These are phyloP conservation scores for Fusarium secorum DNA, from an alignment of 2,329 filamentous ascomycete species.

Conservation along the genomic window DNA sequence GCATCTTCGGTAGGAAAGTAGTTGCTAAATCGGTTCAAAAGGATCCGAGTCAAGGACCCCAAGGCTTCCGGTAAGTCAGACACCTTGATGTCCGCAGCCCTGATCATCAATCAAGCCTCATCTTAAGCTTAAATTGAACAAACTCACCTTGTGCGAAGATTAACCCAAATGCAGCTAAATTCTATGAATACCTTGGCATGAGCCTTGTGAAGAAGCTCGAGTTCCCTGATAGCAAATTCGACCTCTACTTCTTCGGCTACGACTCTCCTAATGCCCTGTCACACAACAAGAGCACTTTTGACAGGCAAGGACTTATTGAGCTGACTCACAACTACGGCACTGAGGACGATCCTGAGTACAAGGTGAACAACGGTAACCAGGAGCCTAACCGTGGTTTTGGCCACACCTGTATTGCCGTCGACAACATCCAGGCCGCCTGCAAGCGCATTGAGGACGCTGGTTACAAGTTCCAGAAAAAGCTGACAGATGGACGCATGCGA, in stretches of 20 bases:
- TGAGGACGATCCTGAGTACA: slow-evolving; percentile 82
- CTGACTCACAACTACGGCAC: slow-evolving; percentile 88
- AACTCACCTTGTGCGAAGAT: neutral
- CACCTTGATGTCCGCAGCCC: slow-evolving; percentile 35
- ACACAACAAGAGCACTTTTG: slow-evolving; percentile 73
- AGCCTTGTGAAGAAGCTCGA: slow-evolving; percentile 81
- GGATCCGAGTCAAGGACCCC: slow-evolving; percentile 95
- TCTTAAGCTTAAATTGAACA: neutral
- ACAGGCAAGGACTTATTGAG: slow-evolving; percentile 90
- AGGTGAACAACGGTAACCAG: slow-evolving; percentile 86
- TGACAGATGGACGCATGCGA: slow-evolving; percentile 86
- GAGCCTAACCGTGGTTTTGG: slow-evolving; percentile 86
- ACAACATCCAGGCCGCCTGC: slow-evolving; percentile 89
- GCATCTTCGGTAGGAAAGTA: slow-evolving; percentile 2
- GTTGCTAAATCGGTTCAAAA: slow-evolving; percentile 47
- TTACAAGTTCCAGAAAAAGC: slow-evolving; percentile 94
- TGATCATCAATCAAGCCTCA: neutral
- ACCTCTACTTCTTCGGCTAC: slow-evolving; percentile 94
- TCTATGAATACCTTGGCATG: slow-evolving; percentile 93
- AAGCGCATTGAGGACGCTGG: slow-evolving; percentile 87
- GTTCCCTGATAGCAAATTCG: slow-evolving; percentile 89
- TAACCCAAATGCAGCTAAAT: slow-evolving; percentile 69
- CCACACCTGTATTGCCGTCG: slow-evolving; percentile 83
- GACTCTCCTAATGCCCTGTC: slow-evolving; percentile 79
- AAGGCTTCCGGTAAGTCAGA: slow-evolving; percentile 70